Percentiles rank a stretch among this genome's conserved stretches.
Evolutionary conservation across 2,329 filamentous ascomycete species (phyloP).

Genomic region (Trichoderma koningii): DNA sequence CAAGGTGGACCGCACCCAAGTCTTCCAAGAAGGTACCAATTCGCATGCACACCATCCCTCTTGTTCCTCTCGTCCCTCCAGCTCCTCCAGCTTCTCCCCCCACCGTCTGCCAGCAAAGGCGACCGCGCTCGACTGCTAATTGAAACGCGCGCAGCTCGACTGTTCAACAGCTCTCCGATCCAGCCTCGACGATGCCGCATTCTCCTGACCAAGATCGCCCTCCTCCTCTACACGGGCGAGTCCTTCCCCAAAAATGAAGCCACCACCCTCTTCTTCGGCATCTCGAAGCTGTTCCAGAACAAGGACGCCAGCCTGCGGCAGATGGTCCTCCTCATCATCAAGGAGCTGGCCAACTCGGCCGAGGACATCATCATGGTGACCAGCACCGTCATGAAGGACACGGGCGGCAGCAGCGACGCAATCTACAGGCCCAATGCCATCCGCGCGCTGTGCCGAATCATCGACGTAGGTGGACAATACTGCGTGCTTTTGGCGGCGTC

Average conservation of each 20-base stretch:
- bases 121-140: conserved; percentile 36
- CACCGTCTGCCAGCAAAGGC: conserved; percentile 26
- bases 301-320: conserved; percentile 97
- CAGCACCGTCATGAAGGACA: conserved; percentile 99
- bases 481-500: conserved; percentile 18
- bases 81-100: conserved; percentile 28
- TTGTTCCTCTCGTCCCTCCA: no score
- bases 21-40: conserved; percentile 91
- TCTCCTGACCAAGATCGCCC: conserved; percentile 93
- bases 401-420: conserved; percentile 89
- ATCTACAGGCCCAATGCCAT: conserved; percentile 96
- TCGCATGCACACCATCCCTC: conserved; percentile 7
- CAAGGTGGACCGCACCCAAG: conserved; percentile 95
- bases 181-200: conserved; percentile 97
- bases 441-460: conserved; percentile 91
- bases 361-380: conserved; percentile 99
- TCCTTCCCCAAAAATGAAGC: conserved; percentile 97
- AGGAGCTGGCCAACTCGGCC: conserved; percentile 91
- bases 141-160: conserved; percentile 66
- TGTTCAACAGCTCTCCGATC: conserved; percentile 97
- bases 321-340: conserved; percentile 98
- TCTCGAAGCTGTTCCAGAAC: conserved; percentile 99
- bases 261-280: conserved; percentile 97
- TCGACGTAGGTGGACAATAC: conserved; percentile 67
- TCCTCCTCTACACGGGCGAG: conserved; percentile 95